Conservation (phyloP, 2,329 filamentous ascomycete genomes). For the Scytalidium lignicola region DNA sequence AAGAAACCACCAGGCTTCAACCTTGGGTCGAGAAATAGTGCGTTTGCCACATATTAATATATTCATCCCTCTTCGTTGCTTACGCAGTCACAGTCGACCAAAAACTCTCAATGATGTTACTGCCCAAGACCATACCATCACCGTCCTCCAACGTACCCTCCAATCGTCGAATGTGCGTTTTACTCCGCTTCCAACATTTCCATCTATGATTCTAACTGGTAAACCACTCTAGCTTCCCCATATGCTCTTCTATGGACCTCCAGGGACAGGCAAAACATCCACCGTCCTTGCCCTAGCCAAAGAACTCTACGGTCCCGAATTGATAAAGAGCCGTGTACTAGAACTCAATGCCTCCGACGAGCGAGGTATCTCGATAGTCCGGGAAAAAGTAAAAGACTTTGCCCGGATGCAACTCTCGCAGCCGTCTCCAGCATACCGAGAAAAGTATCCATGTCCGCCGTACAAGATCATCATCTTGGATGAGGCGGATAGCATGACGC, state of each 20-base stretch:
- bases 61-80: constrained; percentile 17
- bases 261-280: constrained; percentile 95
- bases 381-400: constrained; percentile 98
- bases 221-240: constrained; percentile 69
- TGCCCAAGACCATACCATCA: constrained; percentile 95
- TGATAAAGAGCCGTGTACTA: constrained; percentile 90
- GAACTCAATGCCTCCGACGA: constrained; percentile 99
- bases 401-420: constrained; percentile 91
- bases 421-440: constrained; percentile 59
- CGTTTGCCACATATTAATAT: constrained; percentile 17
- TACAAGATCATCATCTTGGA: constrained; percentile 99
- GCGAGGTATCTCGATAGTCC: constrained; percentile 93
- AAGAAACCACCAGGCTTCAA: constrained; percentile 63
- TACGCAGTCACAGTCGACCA: constrained; percentile 63
- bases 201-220: constrained; percentile 11
- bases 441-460: constrained; percentile 83
- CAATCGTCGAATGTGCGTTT: constrained; percentile 82
- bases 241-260: constrained; percentile 98
- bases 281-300: constrained; percentile 96
- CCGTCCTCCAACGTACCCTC: constrained; percentile 83
- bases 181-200: not conserved
- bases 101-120: constrained; percentile 93
- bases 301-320: constrained; percentile 92
- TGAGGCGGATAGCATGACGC: constrained; percentile 98
- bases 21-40: constrained; percentile 99